Conservation (phyloP, 441 rosid genomes). For the Macaranga tanarius region DNA sequence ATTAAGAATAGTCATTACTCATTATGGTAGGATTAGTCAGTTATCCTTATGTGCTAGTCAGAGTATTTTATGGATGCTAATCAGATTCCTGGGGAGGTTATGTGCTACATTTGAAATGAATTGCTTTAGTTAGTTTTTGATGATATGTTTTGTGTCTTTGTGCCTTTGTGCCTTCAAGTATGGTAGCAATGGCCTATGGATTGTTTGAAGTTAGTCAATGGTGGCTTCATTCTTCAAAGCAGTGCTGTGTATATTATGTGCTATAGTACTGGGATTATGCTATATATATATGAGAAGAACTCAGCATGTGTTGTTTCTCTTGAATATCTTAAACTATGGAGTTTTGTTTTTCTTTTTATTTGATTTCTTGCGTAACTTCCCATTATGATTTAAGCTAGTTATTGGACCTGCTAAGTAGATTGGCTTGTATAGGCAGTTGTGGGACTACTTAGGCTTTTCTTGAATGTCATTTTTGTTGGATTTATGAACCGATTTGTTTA, state of each 20-base stretch:
- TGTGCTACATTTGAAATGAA: not conserved
- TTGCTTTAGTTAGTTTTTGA: not conserved
- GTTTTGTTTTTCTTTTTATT: not conserved
- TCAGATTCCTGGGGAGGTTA: not conserved
- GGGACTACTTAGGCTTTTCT: too few relatives aligned
- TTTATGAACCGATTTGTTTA: too few relatives aligned
- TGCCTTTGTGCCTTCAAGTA: not conserved
- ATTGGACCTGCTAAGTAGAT: not conserved
- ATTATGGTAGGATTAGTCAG: too few relatives aligned
- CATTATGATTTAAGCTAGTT: too few relatives aligned
- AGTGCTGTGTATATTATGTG: not conserved
- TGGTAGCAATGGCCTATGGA: not conserved
- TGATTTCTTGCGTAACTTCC: too few relatives aligned
- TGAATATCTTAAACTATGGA: not conserved
- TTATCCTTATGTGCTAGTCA: not conserved
- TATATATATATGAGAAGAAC: too few relatives aligned
- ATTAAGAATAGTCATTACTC: not conserved
- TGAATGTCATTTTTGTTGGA: not conserved
- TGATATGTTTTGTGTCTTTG: not conserved
- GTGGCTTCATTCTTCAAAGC: not conserved
- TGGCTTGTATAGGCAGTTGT: not conserved
- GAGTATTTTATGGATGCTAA: not conserved
- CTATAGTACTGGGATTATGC: too few relatives aligned
- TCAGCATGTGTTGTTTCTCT: not conserved
- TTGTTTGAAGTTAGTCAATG: not conserved